Evolutionary conservation across 2,329 filamentous ascomycete species (phyloP).

Genomic region (Teratosphaeria nubilosa): DNA sequence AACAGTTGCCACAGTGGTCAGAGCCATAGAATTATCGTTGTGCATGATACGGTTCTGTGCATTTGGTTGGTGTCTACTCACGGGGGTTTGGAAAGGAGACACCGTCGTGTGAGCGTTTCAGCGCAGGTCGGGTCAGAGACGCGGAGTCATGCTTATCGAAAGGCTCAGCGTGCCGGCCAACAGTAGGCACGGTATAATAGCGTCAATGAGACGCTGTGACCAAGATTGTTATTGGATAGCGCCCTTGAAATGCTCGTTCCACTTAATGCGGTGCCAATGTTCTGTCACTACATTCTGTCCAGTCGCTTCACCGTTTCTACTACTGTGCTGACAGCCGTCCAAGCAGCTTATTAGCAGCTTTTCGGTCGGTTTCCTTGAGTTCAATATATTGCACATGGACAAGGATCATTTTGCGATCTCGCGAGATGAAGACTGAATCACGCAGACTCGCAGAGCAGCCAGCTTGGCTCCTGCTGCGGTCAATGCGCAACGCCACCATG

Average conservation of each 20-base stretch:
- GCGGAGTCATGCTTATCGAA: not conserved
- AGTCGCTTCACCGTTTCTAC: too few relatives aligned
- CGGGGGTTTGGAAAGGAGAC: not conserved
- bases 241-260: too few relatives aligned
- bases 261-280: too few relatives aligned
- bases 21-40: not conserved
- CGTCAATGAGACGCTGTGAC: too few relatives aligned
- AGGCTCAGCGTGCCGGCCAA: too few relatives aligned
- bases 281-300: too few relatives aligned
- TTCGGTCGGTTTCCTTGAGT: not conserved
- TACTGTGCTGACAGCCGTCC: too few relatives aligned
- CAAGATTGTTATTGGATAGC: not conserved
- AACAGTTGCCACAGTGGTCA: not conserved
- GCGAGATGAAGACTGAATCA: not conserved
- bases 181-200: not conserved
- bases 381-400: not conserved
- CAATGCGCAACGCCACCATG: not conserved
- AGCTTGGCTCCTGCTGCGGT: not conserved
- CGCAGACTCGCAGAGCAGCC: not conserved
- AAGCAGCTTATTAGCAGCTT: not conserved
- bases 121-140: not conserved
- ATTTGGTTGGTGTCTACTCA: not conserved
- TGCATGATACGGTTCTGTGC: not conserved
- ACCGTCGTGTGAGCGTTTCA: not conserved
- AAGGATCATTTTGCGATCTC: not conserved